A percentile compares a stretch with the other conserved stretches of the same genome.
Evolutionary conservation across 148 eudicot species (phyloP).

Genomic region (Silene conica): DNA sequence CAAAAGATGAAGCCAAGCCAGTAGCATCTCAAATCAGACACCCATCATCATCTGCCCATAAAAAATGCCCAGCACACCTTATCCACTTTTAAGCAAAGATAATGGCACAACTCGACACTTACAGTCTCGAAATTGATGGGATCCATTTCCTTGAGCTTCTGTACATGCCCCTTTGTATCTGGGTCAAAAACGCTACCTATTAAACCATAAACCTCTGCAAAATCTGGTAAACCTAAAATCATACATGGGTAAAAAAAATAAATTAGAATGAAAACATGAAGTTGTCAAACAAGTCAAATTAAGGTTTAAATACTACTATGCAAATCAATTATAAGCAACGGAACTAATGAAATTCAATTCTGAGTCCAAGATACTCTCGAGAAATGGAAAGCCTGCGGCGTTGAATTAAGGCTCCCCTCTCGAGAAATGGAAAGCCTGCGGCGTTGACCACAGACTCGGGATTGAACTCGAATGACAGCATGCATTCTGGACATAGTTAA

Average conservation of each 20-base stretch:
- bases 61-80: too few species aligned
- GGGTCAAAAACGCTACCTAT: conserved; percentile 95
- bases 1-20: too few species aligned
- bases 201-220: conserved; percentile 84
- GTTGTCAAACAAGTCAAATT: neutral
- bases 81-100: too few species aligned
- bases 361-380: neutral
- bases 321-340: too few species aligned
- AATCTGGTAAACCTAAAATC: conserved; percentile 75
- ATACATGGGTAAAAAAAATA: conserved; percentile 10
- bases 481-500: too few species aligned
- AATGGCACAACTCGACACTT: conserved; percentile 10
- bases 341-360: neutral
- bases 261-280: conserved; percentile 2
- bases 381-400: too few species aligned
- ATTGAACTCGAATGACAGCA: too few species aligned
- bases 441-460: too few species aligned
- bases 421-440: too few species aligned
- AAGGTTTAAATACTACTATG: neutral
- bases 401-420: too few species aligned
- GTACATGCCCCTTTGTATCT: conserved; percentile 60
- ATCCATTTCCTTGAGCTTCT: conserved; percentile 96
- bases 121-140: conserved; percentile 95
- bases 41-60: too few species aligned
- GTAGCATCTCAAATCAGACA: too few species aligned